Conservation (phyloP, 2,329 filamentous ascomycete species). For the Alternaria burnsii region DNA sequence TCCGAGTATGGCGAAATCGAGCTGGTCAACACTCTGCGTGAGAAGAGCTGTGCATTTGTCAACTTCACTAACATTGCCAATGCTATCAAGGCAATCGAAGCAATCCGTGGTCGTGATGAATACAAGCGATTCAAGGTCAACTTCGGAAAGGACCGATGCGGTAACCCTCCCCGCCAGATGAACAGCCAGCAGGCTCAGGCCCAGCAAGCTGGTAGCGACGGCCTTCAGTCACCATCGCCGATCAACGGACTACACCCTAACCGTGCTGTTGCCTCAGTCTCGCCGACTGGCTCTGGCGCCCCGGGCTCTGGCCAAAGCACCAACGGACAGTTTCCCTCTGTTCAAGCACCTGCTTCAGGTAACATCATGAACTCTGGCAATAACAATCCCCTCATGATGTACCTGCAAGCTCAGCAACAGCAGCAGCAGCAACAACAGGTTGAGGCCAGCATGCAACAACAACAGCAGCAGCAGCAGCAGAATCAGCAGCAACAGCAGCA, state of each 20-base stretch:
- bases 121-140: conserved; percentile 99
- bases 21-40: conserved; percentile 91
- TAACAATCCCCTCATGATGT: conserved; percentile 92
- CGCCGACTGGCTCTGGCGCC: conserved; percentile 66
- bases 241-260: conserved; percentile 66
- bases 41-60: conserved; percentile 99
- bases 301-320: conserved; percentile 62
- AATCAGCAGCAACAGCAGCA: conserved; percentile 50
- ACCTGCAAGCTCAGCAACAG: conserved; percentile 74
- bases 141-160: conserved; percentile 98
- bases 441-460: conserved; percentile 47
- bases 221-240: conserved; percentile 63
- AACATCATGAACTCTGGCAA: conserved; percentile 79
- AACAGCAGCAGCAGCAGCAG: conserved; percentile 40
- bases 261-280: conserved; percentile 65
- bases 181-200: conserved; percentile 67
- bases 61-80: conserved; percentile 99
- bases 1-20: conserved; percentile 98
- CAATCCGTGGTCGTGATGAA: conserved; percentile 90
- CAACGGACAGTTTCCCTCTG: conserved; percentile 68
- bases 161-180: conserved; percentile 91
- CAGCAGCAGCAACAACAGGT: conserved; percentile 55
- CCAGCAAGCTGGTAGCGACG: conserved; percentile 72
- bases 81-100: conserved; percentile 98
- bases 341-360: conserved; percentile 71